Percentiles rank a stretch among this genome's conserved stretches.
Evolutionary conservation across 2,329 filamentous ascomycete species (phyloP).

Genomic region (Alternaria solani): DNA sequence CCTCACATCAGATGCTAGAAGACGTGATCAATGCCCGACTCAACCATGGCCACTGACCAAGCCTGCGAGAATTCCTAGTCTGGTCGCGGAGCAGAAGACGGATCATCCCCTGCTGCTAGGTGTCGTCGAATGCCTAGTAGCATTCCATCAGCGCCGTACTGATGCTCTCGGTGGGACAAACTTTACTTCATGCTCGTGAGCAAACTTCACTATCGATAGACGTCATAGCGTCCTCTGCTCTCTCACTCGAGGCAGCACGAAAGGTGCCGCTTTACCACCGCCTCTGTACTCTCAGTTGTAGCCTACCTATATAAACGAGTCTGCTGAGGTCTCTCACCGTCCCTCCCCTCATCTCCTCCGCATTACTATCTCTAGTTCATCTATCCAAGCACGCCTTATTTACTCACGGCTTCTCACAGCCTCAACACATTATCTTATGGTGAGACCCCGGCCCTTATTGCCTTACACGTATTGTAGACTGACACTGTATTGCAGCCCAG

Average conservation of each 20-base stretch:
- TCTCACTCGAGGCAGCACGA: slow-evolving; percentile 10
- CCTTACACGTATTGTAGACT: background rate
- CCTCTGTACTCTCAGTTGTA: background rate
- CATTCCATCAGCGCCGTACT: background rate
- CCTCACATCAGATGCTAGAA: background rate
- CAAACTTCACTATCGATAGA: background rate
- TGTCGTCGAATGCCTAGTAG: background rate
- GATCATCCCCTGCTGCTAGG: background rate
- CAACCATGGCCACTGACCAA: background rate
- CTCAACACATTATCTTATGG: background rate
- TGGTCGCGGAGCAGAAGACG: background rate
- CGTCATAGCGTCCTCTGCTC: background rate
- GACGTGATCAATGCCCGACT: background rate
- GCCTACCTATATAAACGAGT: slow-evolving; percentile 6
- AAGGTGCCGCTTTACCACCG: background rate
- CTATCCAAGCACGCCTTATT: background rate
- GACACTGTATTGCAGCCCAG: background rate
- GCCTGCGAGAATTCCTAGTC: background rate
- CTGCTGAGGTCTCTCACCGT: background rate
- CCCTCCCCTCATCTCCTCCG: background rate
- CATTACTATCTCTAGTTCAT: background rate
- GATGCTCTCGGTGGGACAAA: background rate
- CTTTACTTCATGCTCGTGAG: slow-evolving; percentile 1
- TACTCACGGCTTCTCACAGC: background rate
- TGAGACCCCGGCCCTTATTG: background rate